Evolutionary conservation across 164 flowering plant species (phyloP), one percentile per base, ranked within the genome.

Genomic region (Stephania japonica): DNA sequence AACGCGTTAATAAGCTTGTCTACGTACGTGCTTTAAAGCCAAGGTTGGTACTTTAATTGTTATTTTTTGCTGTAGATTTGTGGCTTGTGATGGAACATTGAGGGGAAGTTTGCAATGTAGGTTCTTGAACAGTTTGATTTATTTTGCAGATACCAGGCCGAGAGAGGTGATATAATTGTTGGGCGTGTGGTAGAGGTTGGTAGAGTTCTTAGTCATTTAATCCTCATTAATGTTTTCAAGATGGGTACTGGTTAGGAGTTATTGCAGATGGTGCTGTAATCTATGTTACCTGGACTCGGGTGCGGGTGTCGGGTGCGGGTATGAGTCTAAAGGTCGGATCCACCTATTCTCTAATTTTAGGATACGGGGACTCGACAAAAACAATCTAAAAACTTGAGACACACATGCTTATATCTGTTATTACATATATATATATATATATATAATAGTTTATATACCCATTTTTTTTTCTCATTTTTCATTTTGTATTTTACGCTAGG

Each of bases 151-250:
- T 95, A 95, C 86, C 93, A 93, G 84, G 97, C 98, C 9, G 99
- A 95, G 83, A 85, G 81, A 71, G 98, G 99, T 56, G 97, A 95
- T 78, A 95, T 95, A 64, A 75, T 95, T 4, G 90, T 95, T 6
- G 99, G 99, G 5, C 94, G 99, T 43, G 95, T 93, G 68, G 77
- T 85, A 75, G 99, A 95, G 97, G 99, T 95, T 76, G 12, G 42
- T 12, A 43, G 42, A 25, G 14, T 25, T 61, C 18, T 42, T 23
- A 74, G 27, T 59, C 43, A 16, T 59, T 23, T 42, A 65, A n/a
- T 42, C 7, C 25, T 16, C 26, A 21, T 26, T 26, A 47, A 68
- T 25, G 13, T 4, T 13, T 47, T 49, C 6, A 13, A 44, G 6
- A 21, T n/a, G 9, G 7, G 5, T 44, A n/a, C 43, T 62, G 14